A percentile compares a stretch with the other conserved stretches of the same genome.
These are phyloP conservation scores for Dissophora ornata DNA, from an alignment of 192 early-diverging fungal species.

Conservation along the genomic window DNA sequence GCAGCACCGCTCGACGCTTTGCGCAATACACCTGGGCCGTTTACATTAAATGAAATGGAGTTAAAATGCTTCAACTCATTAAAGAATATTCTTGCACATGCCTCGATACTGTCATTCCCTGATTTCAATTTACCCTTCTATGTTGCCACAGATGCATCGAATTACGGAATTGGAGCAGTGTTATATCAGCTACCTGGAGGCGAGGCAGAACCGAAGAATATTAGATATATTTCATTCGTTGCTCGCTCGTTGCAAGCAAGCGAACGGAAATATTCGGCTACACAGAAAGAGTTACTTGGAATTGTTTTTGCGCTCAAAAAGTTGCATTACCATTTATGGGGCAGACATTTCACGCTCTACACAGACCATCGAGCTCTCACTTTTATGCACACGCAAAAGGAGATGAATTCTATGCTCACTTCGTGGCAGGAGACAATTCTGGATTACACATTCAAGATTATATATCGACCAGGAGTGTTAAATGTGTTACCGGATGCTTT, in stretches of 20 bases:
- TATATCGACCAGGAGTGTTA: conserved; percentile 11
- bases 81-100: conserved; percentile 18
- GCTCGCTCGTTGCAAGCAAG: conserved; percentile 20
- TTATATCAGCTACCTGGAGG: conserved; percentile 18
- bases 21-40: conserved; percentile 1
- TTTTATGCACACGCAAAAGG: not conserved
- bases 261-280: conserved; percentile 40
- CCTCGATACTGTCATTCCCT: conserved; percentile 8
- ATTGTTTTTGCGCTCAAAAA: conserved; percentile 19
- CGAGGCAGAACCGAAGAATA: no score
- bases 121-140: conserved; percentile 20
- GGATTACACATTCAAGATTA: conserved; percentile 8
- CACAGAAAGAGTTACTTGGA: conserved; percentile 12
- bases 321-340: conserved; percentile 18
- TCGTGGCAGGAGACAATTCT: conserved; percentile 16
- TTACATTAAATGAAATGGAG: not conserved
- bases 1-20: conserved; percentile 28
- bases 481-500: conserved; percentile 27
- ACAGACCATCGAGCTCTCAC: conserved; percentile 16
- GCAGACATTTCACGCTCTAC: no score
- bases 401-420: conserved; percentile 24
- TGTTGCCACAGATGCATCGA: conserved; percentile 42
- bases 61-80: not conserved
- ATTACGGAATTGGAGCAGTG: conserved; percentile 14
- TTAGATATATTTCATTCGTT: conserved; percentile 39